Percentiles rank a stretch among this genome's conserved stretches.
Evolutionary conservation across 495 filamentous ascomycete species (phyloP).

Genomic region (Poronia punctata): DNA sequence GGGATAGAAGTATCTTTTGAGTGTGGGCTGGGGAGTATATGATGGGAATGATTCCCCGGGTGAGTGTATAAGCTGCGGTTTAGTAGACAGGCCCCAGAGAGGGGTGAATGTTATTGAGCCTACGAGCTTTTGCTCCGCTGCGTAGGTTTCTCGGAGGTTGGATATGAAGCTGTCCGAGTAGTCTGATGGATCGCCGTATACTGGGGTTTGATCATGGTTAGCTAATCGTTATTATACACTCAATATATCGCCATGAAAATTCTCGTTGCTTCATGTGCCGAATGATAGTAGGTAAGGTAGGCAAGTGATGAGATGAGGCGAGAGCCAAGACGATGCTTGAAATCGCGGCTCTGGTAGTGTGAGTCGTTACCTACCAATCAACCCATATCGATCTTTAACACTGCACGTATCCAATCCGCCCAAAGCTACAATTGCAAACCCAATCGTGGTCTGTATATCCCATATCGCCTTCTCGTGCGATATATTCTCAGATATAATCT

Average conservation of each 20-base stretch:
- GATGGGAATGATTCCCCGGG: not conserved
- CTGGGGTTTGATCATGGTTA: not conserved
- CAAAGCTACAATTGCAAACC: constrained; percentile 5
- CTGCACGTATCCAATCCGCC: constrained; percentile 9
- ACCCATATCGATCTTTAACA: constrained; percentile 10
- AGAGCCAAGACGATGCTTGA: not conserved
- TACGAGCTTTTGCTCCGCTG: not conserved
- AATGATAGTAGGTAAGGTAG: too few relatives aligned
- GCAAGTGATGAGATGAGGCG: not conserved
- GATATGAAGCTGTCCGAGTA: constrained; percentile 1
- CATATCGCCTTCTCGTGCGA: not conserved
- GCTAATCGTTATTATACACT: too few relatives aligned
- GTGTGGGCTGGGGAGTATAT: not conserved
- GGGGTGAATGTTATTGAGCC: constrained; percentile 8
- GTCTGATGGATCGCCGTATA: constrained; percentile 2
- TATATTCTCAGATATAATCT: constrained; percentile 20
- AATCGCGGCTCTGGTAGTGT: not conserved
- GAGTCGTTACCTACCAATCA: constrained; percentile 14
- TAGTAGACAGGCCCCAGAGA: constrained; percentile 1
- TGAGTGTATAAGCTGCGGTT: constrained; percentile 1
- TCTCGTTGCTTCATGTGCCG: too few relatives aligned
- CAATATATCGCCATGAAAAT: too few relatives aligned
- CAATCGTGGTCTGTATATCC: not conserved
- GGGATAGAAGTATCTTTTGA: constrained; percentile 25
- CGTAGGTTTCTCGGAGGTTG: constrained; percentile 9